Percentiles rank a stretch among this genome's conserved stretches.
Evolutionary conservation across 2,329 filamentous ascomycete genomes (phyloP).

Genomic region (Clarireedia hainanense): DNA sequence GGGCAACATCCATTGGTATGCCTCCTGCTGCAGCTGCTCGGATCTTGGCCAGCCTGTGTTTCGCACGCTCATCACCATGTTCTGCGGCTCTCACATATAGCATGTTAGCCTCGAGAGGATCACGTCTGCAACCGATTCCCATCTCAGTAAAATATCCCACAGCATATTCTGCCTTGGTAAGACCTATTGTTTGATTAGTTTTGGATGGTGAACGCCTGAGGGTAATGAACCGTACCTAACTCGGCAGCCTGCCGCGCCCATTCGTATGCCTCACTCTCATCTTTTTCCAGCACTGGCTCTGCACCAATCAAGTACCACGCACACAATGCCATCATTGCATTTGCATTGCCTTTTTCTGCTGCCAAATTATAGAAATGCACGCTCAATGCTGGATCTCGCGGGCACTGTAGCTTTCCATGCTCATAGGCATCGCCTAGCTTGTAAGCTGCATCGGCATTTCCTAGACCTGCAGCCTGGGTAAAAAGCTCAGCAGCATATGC

Average conservation of each 20-base stretch:
- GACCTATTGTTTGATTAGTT: conserved; percentile 21
- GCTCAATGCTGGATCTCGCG: conserved; percentile 82
- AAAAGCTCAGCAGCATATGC: conserved; percentile 89
- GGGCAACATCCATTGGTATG: conserved; percentile 26
- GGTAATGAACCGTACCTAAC: conserved; percentile 51
- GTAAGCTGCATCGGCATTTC: conserved; percentile 78
- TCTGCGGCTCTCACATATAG: conserved; percentile 98
- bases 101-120: conserved; percentile 93
- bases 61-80: conserved; percentile 82
- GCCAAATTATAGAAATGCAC: conserved; percentile 97
- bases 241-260: conserved; percentile 88
- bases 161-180: conserved; percentile 74
- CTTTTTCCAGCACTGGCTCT: conserved; percentile 83
- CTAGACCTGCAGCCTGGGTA: conserved; percentile 87
- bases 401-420: conserved; percentile 79
- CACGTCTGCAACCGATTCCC: conserved; percentile 90
- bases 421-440: conserved; percentile 96
- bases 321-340: conserved; percentile 96
- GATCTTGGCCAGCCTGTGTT: conserved; percentile 79
- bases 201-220: background rate
- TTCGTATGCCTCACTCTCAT: conserved; percentile 92
- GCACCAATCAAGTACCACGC: conserved; percentile 98
- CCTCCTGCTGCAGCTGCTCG: conserved; percentile 61
- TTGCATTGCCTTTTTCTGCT: conserved; percentile 73
- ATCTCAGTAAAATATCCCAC: conserved; percentile 97